Conservation (phyloP, 2,329 filamentous ascomycete species). For the Pseudovirgaria hyperparasitica region DNA sequence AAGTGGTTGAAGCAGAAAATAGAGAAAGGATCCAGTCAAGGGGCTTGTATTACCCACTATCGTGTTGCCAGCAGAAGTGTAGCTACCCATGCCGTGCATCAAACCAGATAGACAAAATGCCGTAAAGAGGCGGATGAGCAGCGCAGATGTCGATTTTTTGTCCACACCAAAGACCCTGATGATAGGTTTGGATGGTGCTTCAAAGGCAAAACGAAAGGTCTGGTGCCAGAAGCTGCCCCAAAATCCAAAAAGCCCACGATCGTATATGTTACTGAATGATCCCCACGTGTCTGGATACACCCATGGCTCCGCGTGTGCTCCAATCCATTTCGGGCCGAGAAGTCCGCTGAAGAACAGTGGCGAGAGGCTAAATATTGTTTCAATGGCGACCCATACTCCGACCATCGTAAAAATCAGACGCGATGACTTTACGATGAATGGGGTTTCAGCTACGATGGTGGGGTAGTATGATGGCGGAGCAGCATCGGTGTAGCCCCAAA, state of each 20-base stretch:
- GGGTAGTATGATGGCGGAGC: conserved; percentile 32
- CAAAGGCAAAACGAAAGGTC: conserved; percentile 64
- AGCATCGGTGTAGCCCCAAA: conserved; percentile 40
- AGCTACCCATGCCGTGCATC: conserved; percentile 60
- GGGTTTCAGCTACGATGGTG: conserved; percentile 29
- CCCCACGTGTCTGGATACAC: conserved; percentile 50
- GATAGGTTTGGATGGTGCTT: conserved; percentile 43
- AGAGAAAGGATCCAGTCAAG: conserved; percentile 40
- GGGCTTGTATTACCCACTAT: conserved; percentile 47
- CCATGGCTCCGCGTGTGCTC: conserved; percentile 47
- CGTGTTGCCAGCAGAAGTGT: conserved; percentile 44
- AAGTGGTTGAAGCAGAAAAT: conserved; percentile 59
- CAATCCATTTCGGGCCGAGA: conserved; percentile 46
- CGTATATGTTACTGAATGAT: conserved; percentile 39
- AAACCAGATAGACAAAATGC: conserved; percentile 56
- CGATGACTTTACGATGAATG: conserved; percentile 36
- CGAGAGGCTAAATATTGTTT: conserved; percentile 45
- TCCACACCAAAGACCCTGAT: conserved; percentile 16
- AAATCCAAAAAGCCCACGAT: conserved; percentile 63
- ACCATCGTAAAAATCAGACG: conserved; percentile 44
- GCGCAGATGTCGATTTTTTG: conserved; percentile 21
- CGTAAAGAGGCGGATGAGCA: conserved; percentile 29
- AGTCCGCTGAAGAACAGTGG: conserved; percentile 48
- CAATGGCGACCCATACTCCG: conserved; percentile 48
- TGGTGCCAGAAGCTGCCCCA: conserved; percentile 92